Evolutionary conservation across 805 yeast genomes (phyloP).

Genomic region (Sugiyamaella chiloensis): DNA sequence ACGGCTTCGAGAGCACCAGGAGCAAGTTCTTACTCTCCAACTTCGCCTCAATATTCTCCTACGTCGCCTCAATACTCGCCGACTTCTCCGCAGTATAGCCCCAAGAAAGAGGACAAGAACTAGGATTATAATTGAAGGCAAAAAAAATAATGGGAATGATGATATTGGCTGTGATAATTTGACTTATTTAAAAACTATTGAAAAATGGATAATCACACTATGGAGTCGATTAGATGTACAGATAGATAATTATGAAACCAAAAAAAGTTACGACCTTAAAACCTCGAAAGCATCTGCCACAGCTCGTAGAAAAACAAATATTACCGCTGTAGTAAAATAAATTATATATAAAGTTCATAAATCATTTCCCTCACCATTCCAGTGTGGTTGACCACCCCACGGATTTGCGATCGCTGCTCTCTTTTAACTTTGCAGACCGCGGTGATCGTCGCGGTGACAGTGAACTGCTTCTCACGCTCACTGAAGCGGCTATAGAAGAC

Average conservation of each 20-base stretch:
- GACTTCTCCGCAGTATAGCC: constrained; percentile 71
- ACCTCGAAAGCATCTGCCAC: no score
- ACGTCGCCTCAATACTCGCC: constrained; percentile 48
- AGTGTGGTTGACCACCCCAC: neutral
- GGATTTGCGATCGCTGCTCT: no score
- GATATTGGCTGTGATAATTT: neutral
- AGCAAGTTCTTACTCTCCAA: constrained; percentile 48
- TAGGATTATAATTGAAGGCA: neutral
- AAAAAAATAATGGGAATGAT: neutral
- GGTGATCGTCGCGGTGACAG: neutral
- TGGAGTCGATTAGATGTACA: constrained; percentile 2
- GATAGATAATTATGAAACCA: neutral
- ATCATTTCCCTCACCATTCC: constrained; percentile 1
- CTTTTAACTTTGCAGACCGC: neutral
- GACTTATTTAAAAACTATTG: no score
- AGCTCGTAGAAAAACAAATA: no score
- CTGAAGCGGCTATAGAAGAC: no score
- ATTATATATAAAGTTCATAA: no score
- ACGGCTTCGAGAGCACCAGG: constrained; percentile 17
- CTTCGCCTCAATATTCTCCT: constrained; percentile 32
- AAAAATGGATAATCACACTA: no score
- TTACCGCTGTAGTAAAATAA: no score
- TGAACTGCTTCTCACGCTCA: no score
- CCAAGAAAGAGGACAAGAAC: constrained; percentile 35
- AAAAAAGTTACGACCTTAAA: neutral